These are phyloP conservation scores for Kitagawia praeruptora DNA, from an alignment of 129 eudicot species.

Conservation along the genomic window DNA sequence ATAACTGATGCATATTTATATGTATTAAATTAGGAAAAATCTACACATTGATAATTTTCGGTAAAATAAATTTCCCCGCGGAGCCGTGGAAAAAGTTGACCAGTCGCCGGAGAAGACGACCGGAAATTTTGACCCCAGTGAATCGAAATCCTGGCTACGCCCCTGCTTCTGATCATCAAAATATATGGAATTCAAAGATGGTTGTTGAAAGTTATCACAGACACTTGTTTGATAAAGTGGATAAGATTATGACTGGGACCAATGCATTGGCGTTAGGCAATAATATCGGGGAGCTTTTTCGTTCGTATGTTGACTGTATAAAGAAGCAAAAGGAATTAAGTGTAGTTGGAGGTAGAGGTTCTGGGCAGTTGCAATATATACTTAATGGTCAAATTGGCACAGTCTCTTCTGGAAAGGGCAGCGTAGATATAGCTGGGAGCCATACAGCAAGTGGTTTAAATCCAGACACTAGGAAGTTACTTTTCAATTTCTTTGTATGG, in stretches of 20 bases:
- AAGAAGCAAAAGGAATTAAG: slow-evolving; percentile 43
- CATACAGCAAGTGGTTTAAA: slow-evolving; percentile 17
- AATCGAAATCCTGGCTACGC: too few species aligned
- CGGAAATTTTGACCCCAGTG: too few species aligned
- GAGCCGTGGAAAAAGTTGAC: too few species aligned
- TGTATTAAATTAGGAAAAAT: too few species aligned
- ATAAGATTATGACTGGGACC: slow-evolving; percentile 37
- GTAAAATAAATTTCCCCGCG: too few species aligned
- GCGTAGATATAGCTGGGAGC: slow-evolving; percentile 7
- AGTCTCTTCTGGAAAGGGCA: slow-evolving; percentile 13
- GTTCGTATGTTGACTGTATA: slow-evolving; percentile 44
- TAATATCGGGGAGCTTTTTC: slow-evolving; percentile 59
- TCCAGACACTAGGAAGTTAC: slow-evolving; percentile 52
- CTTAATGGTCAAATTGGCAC: slow-evolving; percentile 8
- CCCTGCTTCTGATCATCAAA: too few species aligned
- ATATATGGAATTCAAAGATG: slow-evolving; percentile 30
- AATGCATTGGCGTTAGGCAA: slow-evolving; percentile 45
- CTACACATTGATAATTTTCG: too few species aligned
- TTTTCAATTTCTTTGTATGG: slow-evolving; percentile 68
- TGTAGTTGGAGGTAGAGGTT: slow-evolving; percentile 25
- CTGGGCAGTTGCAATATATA: slow-evolving; percentile 13
- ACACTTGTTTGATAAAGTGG: slow-evolving; percentile 65
- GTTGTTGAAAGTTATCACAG: slow-evolving; percentile 73
- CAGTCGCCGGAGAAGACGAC: too few species aligned
- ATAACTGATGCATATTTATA: too few species aligned